Evolutionary conservation across 495 filamentous ascomycete species (phyloP).

Genomic region (Aspergillus incahuasiensis): DNA sequence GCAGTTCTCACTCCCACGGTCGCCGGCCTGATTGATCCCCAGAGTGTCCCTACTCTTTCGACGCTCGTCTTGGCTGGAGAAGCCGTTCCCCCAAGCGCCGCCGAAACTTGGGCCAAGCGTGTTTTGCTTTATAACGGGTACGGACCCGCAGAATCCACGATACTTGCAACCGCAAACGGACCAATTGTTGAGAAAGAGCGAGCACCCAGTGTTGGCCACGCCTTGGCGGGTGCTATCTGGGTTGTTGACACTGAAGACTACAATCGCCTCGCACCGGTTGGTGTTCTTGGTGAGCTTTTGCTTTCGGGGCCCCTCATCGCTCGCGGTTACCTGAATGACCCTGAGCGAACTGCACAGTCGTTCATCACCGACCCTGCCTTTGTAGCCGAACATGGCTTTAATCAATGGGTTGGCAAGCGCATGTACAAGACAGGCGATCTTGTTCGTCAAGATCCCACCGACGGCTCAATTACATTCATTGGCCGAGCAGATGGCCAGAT

Average conservation of each 20-base stretch:
- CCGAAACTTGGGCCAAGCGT: conserved; percentile 7
- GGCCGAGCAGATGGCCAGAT: conserved; percentile 37
- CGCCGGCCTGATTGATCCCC: not conserved
- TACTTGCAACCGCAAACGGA: not conserved
- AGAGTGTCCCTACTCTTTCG: conserved; percentile 4
- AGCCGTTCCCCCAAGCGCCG: conserved; percentile 6
- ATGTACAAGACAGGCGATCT: conserved; percentile 31
- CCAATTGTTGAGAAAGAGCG: conserved; percentile 3
- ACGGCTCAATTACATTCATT: conserved; percentile 10
- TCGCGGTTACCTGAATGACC: conserved; percentile 62
- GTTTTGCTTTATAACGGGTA: conserved; percentile 13
- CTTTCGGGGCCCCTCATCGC: conserved; percentile 69
- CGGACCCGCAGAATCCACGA: conserved; percentile 15
- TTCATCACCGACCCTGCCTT: conserved; percentile 41
- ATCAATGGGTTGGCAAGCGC: conserved; percentile 7
- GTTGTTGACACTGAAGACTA: conserved; percentile 59
- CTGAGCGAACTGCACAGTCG: conserved; percentile 44
- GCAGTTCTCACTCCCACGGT: conserved; percentile 14
- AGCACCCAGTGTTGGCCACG: conserved; percentile 1
- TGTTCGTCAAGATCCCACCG: conserved; percentile 26
- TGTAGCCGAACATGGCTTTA: conserved; percentile 45
- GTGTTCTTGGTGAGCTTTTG: conserved; percentile 65
- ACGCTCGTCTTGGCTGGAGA: conserved; percentile 15
- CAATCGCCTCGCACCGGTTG: conserved; percentile 45
- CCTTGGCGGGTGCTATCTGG: conserved; percentile 31